Evolutionary conservation across 1,139 yeast species (phyloP).

Genomic region (Debaryomyces sp.): DNA sequence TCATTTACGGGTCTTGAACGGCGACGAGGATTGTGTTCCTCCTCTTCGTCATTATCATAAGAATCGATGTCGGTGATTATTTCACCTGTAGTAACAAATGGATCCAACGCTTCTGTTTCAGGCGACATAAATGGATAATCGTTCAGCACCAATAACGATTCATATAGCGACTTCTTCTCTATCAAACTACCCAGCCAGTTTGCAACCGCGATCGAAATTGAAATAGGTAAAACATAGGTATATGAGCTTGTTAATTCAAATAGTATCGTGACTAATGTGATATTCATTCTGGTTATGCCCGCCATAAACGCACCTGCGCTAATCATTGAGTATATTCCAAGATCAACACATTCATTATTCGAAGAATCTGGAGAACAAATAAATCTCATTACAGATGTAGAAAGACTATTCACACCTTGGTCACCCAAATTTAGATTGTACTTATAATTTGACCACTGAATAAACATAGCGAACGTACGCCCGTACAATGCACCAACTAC

Average conservation of each 20-base stretch:
- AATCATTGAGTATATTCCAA: constrained; percentile 68
- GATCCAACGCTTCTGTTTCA: constrained; percentile 43
- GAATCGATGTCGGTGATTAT: constrained; percentile 14
- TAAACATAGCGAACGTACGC: constrained; percentile 50
- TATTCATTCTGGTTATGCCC: constrained; percentile 68
- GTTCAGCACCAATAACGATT: constrained; percentile 49
- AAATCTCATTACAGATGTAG: constrained; percentile 20
- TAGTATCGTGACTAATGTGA: constrained; percentile 59
- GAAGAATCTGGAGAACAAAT: constrained; percentile 18
- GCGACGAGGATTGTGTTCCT: neutral
- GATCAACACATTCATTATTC: constrained; percentile 39
- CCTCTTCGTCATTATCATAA: constrained; percentile 2
- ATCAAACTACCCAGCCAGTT: constrained; percentile 60
- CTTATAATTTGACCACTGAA: constrained; percentile 35
- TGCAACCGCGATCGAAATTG: constrained; percentile 59
- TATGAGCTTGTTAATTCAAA: constrained; percentile 65
- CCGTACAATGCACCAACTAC: constrained; percentile 70
- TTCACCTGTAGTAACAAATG: constrained; percentile 31
- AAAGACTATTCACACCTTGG: constrained; percentile 13
- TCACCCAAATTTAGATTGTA: constrained; percentile 5
- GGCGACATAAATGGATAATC: constrained; percentile 58
- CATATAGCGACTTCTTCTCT: constrained; percentile 58
- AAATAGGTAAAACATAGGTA: constrained; percentile 61
- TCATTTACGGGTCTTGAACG: neutral
- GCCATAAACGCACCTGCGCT: constrained; percentile 74